Percentiles rank a stretch among this genome's conserved stretches.
Evolutionary conservation across 352 stramenopile species (phyloP).

Genomic region (Phytopythium ostracodes): DNA sequence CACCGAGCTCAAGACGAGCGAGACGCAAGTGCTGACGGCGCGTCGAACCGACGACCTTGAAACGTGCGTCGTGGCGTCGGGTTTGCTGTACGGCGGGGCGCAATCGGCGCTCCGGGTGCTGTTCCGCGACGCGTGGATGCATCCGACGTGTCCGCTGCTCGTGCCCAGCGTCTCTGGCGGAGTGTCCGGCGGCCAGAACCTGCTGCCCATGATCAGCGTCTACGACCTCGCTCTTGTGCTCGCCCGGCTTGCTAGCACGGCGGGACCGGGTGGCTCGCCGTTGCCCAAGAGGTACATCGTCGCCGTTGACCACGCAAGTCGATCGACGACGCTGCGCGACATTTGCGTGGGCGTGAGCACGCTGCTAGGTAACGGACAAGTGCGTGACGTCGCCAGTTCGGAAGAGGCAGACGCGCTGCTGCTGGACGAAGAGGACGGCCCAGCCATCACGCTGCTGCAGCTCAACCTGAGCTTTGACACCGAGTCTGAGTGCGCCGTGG

Average conservation of each 20-base stretch:
- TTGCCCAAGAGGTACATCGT: constrained; percentile 62
- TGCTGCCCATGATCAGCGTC: constrained; percentile 82
- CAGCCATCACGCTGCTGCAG: constrained; percentile 52
- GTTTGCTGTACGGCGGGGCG: constrained; percentile 74
- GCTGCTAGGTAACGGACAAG: constrained; percentile 42
- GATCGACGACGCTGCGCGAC: constrained; percentile 51
- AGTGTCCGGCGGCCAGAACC: constrained; percentile 40
- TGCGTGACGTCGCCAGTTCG: constrained; percentile 29
- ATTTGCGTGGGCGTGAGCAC: constrained; percentile 58
- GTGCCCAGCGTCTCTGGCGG: constrained; percentile 52
- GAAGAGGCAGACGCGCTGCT: constrained; percentile 57
- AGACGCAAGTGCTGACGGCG: constrained; percentile 82
- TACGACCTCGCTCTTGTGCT: constrained; percentile 68
- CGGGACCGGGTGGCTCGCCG: constrained; percentile 14
- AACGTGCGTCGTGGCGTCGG: constrained; percentile 68
- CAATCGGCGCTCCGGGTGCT: constrained; percentile 60
- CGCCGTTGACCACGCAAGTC: constrained; percentile 53
- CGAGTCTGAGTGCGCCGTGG: constrained; percentile 34
- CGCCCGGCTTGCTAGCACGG: constrained; percentile 30
- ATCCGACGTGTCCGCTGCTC: constrained; percentile 44
- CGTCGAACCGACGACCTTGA: constrained; percentile 55
- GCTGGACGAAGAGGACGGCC: constrained; percentile 52
- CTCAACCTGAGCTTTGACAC: constrained; percentile 73
- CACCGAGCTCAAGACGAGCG: constrained; percentile 70
- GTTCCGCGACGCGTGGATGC: constrained; percentile 75